phyloP scores from a whole-genome alignment of 228 moss, liverwort and hornwort genomes.

The Sphagnum magellanicum region DNA sequence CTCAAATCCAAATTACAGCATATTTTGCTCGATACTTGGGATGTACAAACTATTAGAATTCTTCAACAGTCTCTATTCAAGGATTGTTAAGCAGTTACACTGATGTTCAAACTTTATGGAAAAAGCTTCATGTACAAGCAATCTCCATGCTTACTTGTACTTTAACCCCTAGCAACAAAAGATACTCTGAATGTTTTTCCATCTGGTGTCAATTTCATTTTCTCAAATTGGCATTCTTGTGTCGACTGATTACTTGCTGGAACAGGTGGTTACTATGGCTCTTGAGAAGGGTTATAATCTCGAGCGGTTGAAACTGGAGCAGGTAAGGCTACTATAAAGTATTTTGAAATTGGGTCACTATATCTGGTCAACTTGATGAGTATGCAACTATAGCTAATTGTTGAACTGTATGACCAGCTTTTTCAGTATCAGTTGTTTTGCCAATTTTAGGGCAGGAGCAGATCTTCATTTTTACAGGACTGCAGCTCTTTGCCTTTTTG shows the following conservation, averaged over 20 bases:
- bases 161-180: background rate
- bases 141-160: background rate
- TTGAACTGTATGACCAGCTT: background rate
- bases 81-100: background rate
- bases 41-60: too few species aligned
- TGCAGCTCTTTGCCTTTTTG: background rate
- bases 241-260: conserved; percentile 2
- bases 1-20: too few species aligned
- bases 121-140: background rate
- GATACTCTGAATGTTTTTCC: background rate
- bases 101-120: background rate
- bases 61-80: background rate
- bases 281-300: conserved; percentile 68
- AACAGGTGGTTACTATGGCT: conserved; percentile 61
- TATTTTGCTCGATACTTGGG: too few species aligned
- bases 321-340: conserved; percentile 25
- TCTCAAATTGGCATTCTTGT: background rate
- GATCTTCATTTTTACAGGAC: background rate
- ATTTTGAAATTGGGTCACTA: background rate
- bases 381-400: background rate
- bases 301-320: conserved; percentile 79
- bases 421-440: background rate
- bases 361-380: background rate
- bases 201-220: too few species aligned
- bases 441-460: background rate